Evolutionary conservation across 768 basidiomycete species (phyloP).

Genomic region (Leccinum variicolor): DNA sequence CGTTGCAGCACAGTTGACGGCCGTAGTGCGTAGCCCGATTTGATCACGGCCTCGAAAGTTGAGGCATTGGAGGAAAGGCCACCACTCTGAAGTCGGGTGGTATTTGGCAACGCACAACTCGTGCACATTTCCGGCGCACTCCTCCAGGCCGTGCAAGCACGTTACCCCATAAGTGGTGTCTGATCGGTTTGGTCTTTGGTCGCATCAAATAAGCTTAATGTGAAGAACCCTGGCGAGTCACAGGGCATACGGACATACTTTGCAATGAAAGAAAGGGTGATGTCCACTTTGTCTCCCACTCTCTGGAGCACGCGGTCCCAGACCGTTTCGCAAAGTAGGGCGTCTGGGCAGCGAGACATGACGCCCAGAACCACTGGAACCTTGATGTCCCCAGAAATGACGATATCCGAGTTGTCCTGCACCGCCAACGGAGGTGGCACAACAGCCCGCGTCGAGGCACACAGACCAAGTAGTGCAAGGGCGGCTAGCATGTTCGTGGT

Average conservation of each 20-base stretch:
- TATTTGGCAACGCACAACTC: slow-evolving; percentile 78
- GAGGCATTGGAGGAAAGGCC: slow-evolving; percentile 81
- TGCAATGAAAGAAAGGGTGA: slow-evolving; percentile 72
- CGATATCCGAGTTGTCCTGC: slow-evolving; percentile 17
- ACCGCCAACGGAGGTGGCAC: slow-evolving; percentile 13
- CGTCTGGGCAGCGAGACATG: slow-evolving; percentile 80
- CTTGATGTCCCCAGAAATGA: slow-evolving; percentile 28
- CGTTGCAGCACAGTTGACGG: slow-evolving; percentile 59
- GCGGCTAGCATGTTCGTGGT: slow-evolving; percentile 22
- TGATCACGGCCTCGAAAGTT: slow-evolving; percentile 59
- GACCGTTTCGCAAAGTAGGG: slow-evolving; percentile 72
- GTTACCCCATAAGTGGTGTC: slow-evolving; percentile 72
- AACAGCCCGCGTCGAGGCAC: slow-evolving; percentile 11
- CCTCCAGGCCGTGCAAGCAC: slow-evolving; percentile 76
- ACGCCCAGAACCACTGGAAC: slow-evolving; percentile 56
- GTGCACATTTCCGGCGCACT: slow-evolving; percentile 88
- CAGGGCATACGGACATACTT: slow-evolving; percentile 44
- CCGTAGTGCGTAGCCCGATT: slow-evolving; percentile 65
- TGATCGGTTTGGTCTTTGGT: slow-evolving; percentile 53
- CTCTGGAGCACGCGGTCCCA: slow-evolving; percentile 69
- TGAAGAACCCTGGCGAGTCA: slow-evolving; percentile 1
- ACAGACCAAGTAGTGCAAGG: slow-evolving; percentile 18
- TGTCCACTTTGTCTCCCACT: slow-evolving; percentile 60
- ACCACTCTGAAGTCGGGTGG: slow-evolving; percentile 58
- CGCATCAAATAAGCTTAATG: slow-evolving; percentile 8